These are phyloP conservation scores for Pleurotus eryngii DNA, from an alignment of 768 basidiomycete genomes.

Conservation along the genomic window DNA sequence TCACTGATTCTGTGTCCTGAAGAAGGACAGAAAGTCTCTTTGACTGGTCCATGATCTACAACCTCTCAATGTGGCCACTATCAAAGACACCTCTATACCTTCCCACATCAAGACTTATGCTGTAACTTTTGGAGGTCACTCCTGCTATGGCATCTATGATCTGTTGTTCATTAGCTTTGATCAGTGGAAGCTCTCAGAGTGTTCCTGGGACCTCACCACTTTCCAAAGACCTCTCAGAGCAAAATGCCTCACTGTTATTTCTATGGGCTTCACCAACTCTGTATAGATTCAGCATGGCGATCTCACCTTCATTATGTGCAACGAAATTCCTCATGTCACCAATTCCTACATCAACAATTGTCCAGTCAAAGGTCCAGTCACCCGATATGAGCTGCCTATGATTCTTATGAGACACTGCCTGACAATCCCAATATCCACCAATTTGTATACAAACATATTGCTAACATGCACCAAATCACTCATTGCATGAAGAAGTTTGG, in stretches of 20 bases:
- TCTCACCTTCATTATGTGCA: conserved; percentile 22
- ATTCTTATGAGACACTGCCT: conserved; percentile 29
- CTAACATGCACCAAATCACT: conserved; percentile 30
- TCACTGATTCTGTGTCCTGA: conserved; percentile 28
- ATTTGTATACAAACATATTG: conserved; percentile 38
- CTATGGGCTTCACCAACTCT: no score
- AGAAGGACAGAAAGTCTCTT: conserved; percentile 15
- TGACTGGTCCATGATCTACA: conserved; percentile 26
- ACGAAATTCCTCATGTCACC: conserved; percentile 26
- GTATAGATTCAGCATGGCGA: conserved; percentile 10
- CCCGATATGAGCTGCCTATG: conserved; percentile 23
- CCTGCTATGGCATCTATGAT: conserved; percentile 29
- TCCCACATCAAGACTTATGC: conserved; percentile 29
- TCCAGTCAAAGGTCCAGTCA: conserved; percentile 22
- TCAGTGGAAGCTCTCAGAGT: conserved; percentile 31
- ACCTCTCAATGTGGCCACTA: conserved; percentile 11
- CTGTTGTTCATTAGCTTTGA: conserved; percentile 35
- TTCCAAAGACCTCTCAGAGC: no score
- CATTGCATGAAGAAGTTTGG: conserved; percentile 33
- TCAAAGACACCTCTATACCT: conserved; percentile 19
- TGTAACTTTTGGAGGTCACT: conserved; percentile 28
- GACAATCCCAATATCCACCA: conserved; percentile 30
- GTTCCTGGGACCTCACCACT: conserved; percentile 29
- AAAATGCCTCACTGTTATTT: no score
- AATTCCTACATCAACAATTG: conserved; percentile 30